Evolutionary conservation across 306 rosid species (phyloP).

Genomic region (Lagenaria siceraria): DNA sequence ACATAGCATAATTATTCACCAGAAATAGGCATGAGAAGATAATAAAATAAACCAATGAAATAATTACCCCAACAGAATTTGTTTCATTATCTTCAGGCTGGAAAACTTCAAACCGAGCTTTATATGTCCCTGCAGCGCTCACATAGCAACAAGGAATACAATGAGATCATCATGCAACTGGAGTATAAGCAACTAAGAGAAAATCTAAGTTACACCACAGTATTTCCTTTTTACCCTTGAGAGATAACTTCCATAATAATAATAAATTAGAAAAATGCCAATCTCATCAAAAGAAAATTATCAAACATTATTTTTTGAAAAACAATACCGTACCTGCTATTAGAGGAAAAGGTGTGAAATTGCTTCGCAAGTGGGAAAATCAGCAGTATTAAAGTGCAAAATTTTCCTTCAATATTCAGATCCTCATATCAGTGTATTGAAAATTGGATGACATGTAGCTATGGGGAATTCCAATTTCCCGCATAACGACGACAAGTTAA

Average conservation of each 20-base stretch:
- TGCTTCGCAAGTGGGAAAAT: background rate
- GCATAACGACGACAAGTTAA: background rate
- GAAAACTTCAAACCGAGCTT: slow-evolving; percentile 66
- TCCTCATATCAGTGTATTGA: background rate
- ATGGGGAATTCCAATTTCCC: background rate
- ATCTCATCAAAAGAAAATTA: background rate
- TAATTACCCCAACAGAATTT: slow-evolving; percentile 55
- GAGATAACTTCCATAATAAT: background rate
- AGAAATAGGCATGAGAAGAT: background rate
- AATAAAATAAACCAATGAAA: background rate
- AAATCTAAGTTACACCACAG: background rate
- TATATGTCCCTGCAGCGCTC: slow-evolving; percentile 54
- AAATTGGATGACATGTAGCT: background rate
- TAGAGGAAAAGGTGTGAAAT: background rate
- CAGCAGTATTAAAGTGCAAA: background rate
- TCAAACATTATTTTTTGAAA: background rate
- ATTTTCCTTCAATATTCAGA: background rate
- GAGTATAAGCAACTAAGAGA: background rate
- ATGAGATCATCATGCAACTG: background rate
- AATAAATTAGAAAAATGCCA: background rate
- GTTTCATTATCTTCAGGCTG: slow-evolving; percentile 72
- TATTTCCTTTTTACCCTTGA: background rate
- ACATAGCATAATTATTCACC: background rate
- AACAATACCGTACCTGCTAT: background rate
- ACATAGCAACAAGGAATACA: background rate